Evolutionary conservation across 306 rosid genomes (phyloP).

Genomic region (Vigna unguiculata): DNA sequence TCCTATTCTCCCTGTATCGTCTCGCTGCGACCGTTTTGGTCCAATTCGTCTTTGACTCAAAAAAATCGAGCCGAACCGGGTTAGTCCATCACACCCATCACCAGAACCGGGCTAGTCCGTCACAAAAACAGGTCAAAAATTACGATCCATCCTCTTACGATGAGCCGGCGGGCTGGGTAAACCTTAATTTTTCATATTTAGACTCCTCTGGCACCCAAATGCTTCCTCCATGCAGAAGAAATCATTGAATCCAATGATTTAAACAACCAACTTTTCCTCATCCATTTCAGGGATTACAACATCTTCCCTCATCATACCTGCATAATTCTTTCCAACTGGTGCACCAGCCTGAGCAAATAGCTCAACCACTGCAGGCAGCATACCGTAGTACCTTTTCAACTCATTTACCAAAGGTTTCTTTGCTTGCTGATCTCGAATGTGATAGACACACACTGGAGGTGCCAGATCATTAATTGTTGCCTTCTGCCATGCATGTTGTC

Average conservation of each 20-base stretch:
- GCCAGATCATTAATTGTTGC: constrained; percentile 66
- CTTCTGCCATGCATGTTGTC: constrained; percentile 84
- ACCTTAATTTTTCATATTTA: constrained; percentile 18
- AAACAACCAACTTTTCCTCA: constrained; percentile 74
- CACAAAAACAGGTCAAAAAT: too few relatives aligned
- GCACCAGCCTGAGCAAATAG: constrained; percentile 74
- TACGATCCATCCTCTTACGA: too few relatives aligned
- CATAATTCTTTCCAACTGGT: constrained; percentile 49
- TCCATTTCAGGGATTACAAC: constrained; percentile 64
- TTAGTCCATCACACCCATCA: too few relatives aligned
- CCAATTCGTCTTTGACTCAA: too few relatives aligned
- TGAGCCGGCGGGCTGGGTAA: too few relatives aligned
- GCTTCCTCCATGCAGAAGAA: constrained; percentile 19
- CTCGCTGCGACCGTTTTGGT: too few relatives aligned
- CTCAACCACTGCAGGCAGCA: constrained; percentile 80
- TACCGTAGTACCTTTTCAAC: constrained; percentile 67
- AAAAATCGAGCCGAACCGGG: too few relatives aligned
- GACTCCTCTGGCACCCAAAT: not conserved
- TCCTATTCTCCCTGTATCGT: too few relatives aligned
- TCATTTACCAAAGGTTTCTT: constrained; percentile 57
- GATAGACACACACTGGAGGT: constrained; percentile 74
- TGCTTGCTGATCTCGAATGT: constrained; percentile 53
- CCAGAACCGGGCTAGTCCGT: too few relatives aligned
- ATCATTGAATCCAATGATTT: constrained; percentile 19
- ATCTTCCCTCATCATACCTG: constrained; percentile 62